Evolutionary conservation across 2,329 filamentous ascomycete genomes (phyloP).

Genomic region (Penicillium sp.): DNA sequence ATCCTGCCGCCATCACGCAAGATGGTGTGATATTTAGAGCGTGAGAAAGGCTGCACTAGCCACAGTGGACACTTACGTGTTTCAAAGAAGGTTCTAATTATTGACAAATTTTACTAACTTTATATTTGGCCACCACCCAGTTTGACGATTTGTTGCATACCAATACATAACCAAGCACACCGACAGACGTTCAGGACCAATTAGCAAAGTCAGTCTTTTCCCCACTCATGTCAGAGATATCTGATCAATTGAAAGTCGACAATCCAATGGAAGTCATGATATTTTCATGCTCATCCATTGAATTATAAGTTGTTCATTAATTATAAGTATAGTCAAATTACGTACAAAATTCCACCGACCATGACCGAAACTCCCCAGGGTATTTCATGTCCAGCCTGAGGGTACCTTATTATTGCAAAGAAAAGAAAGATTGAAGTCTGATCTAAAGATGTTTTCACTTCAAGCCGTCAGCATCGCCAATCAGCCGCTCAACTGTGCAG

Average conservation of each 20-base stretch:
- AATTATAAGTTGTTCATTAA: no score
- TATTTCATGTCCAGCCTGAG: neutral
- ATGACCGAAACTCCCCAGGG: neutral
- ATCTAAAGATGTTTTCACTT: neutral
- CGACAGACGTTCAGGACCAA: no score
- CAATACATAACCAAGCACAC: no score
- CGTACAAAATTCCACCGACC: neutral
- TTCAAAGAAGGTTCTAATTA: no score
- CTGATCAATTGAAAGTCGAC: no score
- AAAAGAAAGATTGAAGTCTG: neutral
- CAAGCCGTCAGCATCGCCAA: neutral
- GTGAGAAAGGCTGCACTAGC: neutral
- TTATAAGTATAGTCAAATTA: neutral
- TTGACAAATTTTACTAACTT: no score
- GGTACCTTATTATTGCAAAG: neutral
- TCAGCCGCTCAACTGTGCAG: neutral
- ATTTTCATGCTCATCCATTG: neutral
- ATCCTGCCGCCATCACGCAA: conserved; percentile 13
- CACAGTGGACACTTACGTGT: neutral
- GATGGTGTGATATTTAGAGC: neutral
- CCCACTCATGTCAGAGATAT: no score
- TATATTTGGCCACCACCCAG: no score
- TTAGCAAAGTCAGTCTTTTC: no score
- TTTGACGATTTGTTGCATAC: no score
- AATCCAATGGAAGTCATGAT: neutral